Evolutionary conservation across 768 basidiomycete genomes (phyloP), one percentile per base, ranked within the genome.

Genomic region (Atractiella rhizophila): DNA sequence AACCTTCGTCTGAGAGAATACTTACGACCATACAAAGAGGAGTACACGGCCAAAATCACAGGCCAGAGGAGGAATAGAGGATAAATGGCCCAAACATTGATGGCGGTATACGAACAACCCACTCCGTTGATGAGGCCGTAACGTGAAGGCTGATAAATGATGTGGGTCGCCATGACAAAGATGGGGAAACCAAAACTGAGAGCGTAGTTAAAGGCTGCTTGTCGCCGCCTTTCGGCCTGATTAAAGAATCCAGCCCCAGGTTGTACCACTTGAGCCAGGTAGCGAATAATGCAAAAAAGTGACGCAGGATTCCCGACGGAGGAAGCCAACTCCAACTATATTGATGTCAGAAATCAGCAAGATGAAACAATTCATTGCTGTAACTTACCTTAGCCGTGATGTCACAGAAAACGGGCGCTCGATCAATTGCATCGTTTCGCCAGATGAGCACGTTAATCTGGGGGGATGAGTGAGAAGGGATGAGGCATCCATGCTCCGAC

Each of bases 251-350:
- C 40, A 11, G 48, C 36, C 10, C 28, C n/a, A 1, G 48, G 46
- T 13, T 37, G 40, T 18, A 49, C 42, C 11, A 49, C 37, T 15
- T 46, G 28, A 10, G 48, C 48, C 24, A 49, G 46, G 27, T 46
- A 43, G 8, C 31, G 35, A 15, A 43, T 30, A 34, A 46, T 49
- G 35, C 45, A 47, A 6, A 43, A 35, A 24, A 39, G 38, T 7
- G 48, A 32, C 4, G 40, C 40, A 5, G 43, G 15, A 7, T 43
- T 31, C 1, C 48, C 48, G 16, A 47, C 12, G 2, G 37, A 35
- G 2, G 31, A 33, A 3, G 39, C 48, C 6, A 49, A 12, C 15
- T 23, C 18, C 12, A 49, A 24, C 48, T 49, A 29, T 18, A 39
- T 21, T 8, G 30, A 10, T 5, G 1, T 19, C 23, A 15, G 3